A percentile compares a stretch with the other conserved stretches of the same genome.
phyloP scores from a whole-genome alignment of 164 flowering plant genomes.

The Sextonia rubra region DNA sequence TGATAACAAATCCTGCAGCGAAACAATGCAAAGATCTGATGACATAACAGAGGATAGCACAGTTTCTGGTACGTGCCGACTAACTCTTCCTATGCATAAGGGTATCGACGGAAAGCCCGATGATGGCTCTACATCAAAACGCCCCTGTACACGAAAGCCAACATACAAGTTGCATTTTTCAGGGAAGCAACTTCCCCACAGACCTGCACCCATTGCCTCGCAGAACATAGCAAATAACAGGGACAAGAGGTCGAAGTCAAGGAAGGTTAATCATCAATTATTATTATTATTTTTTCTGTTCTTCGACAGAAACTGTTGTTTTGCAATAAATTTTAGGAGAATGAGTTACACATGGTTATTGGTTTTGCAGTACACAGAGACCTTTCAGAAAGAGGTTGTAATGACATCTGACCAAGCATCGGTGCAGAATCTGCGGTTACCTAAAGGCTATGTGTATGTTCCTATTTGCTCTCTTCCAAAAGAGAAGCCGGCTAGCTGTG shows the following conservation, averaged over 20 bases:
- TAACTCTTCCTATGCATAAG: conserved; percentile 38
- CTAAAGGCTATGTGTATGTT: conserved; percentile 83
- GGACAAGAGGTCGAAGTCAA: conserved; percentile 39
- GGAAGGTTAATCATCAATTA: conserved; percentile 41
- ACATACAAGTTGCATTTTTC: conserved; percentile 36
- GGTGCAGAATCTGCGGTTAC: conserved; percentile 68
- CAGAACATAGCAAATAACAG: conserved; percentile 34
- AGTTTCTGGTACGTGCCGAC: conserved; percentile 50
- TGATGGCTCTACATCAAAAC: conserved; percentile 63
- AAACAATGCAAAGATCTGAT: conserved; percentile 78
- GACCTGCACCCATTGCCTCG: conserved; percentile 36
- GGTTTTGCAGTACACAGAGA: conserved; percentile 50
- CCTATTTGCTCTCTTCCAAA: conserved; percentile 61
- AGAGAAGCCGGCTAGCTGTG: conserved; percentile 45
- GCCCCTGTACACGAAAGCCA: conserved; percentile 28
- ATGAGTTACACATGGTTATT: not conserved
- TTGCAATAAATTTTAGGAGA: not conserved
- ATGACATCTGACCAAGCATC: conserved; percentile 92
- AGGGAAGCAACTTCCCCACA: conserved; percentile 75
- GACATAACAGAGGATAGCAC: conserved; percentile 73
- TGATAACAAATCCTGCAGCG: conserved; percentile 56
- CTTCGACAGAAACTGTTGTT: not conserved
- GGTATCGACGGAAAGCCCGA: conserved; percentile 66
- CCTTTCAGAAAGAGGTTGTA: conserved; percentile 76
- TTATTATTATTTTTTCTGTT: not conserved